Evolutionary conservation across 495 filamentous ascomycete genomes (phyloP), one percentile per base, ranked within the genome.

Genomic region (Parathielavia hyrcaniae): DNA sequence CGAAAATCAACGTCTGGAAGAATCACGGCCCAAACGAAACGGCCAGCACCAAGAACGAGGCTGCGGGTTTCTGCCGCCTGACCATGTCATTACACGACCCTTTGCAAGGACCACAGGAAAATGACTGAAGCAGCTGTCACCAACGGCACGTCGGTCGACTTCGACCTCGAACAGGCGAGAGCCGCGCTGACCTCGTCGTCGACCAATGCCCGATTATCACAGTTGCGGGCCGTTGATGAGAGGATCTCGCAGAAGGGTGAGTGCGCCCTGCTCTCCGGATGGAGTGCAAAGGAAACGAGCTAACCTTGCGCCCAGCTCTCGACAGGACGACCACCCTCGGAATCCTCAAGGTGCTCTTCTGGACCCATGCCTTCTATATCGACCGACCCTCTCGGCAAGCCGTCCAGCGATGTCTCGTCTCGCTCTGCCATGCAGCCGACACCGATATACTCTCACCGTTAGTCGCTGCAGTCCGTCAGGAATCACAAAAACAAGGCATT

Each of bases 341-440:
- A 54, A 59, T 91, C 50, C 75, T 96, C 61, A 79, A 79, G 13
- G 71, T 91, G 22, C 77, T 98, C 38, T 88, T 96, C 73, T 79
- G 82, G 66, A 96, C 90, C 38, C 90, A 95, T 69, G 81, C 89
- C 54, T 85, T 87, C 68, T 98, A 97, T 75, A 70, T 81, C 71
- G 93, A 97, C 69, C 85, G 91, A 54, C 71, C 79, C 40, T 97
- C 95, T 13, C 84, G 93, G 43, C 80, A 80, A 63, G 91, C 89
- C 17, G 89, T 88, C 19, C 84, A 92, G 63, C 75, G 80, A 70
- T 93, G 89, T 67, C 77, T 98, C 58, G 73, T 77, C 58, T 73
- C 79, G 16, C 71, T 93, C 39, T 81, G 88, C 47, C 77, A 78
- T 50, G 70, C 71, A 30, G 69, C 70, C 2, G 75, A 82, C 5